These are phyloP conservation scores for Leersia perrieri DNA, from an alignment of 176 grass and related monocot species.

Conservation along the genomic window DNA sequence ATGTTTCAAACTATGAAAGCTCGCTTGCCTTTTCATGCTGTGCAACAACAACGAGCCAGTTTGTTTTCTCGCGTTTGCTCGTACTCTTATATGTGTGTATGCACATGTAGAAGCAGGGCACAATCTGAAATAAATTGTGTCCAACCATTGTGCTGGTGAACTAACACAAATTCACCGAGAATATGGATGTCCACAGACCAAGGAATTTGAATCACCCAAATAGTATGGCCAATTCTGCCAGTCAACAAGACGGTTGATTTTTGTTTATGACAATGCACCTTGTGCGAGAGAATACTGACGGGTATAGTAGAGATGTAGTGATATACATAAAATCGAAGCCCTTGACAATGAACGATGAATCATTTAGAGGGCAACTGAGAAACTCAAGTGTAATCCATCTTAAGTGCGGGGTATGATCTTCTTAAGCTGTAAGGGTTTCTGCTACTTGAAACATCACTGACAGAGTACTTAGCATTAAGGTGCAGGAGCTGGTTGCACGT, in stretches of 20 bases:
- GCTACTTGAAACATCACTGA: constrained; percentile 16
- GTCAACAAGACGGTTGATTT: not conserved
- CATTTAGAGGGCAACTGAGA: not conserved
- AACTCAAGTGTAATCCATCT: not conserved
- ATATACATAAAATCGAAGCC: not conserved
- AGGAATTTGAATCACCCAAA: not conserved
- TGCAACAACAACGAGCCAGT: no score
- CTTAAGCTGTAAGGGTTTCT: not conserved
- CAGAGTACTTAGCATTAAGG: constrained; percentile 20
- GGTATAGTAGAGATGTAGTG: not conserved
- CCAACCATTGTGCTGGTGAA: no score
- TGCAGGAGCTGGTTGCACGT: not conserved
- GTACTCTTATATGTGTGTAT: no score
- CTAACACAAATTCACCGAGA: no score
- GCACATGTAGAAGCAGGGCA: no score
- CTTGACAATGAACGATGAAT: not conserved
- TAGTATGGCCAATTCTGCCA: not conserved
- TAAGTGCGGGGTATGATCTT: not conserved
- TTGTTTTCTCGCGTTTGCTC: no score
- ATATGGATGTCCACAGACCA: no score
- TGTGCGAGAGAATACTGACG: not conserved
- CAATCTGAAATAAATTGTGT: no score
- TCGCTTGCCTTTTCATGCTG: no score
- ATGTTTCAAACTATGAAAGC: no score
- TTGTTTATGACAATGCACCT: not conserved